Evolutionary conservation across 768 basidiomycete genomes (phyloP).

Genomic region (Kondoa malvinella): DNA sequence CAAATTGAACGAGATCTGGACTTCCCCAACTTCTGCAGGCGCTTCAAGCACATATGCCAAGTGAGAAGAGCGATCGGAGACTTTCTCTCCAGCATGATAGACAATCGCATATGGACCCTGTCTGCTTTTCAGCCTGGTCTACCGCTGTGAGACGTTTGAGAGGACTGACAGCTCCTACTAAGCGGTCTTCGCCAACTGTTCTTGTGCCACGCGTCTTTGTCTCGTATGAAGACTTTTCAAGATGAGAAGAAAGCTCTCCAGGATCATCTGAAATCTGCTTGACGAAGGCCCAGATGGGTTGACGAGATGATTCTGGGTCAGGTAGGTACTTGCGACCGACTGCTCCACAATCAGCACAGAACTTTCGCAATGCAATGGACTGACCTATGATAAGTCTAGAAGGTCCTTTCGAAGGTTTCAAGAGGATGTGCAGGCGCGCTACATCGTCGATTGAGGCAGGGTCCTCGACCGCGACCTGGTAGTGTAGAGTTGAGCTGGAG

Average conservation of each 20-base stretch:
- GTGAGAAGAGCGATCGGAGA: not conserved
- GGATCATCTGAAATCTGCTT: constrained; percentile 2
- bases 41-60: constrained; percentile 5
- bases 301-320: not conserved
- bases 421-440: not conserved
- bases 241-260: not conserved
- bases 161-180: not conserved
- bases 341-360: not conserved
- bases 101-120: constrained; percentile 1
- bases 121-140: not conserved
- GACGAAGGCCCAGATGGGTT: constrained; percentile 5
- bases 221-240: not conserved
- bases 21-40: constrained; percentile 3
- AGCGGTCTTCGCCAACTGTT: not conserved
- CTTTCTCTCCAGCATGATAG: not conserved
- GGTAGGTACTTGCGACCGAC: constrained; percentile 7
- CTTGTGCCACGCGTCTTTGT: constrained; percentile 1
- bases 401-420: not conserved
- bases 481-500: no score
- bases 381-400: not conserved
- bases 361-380: no score
- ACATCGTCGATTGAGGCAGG: constrained; percentile 6
- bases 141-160: not conserved
- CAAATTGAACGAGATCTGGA: constrained; percentile 1
- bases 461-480: not conserved